Evolutionary conservation across 2,329 filamentous ascomycete genomes (phyloP), one percentile per base, ranked within the genome.

Genomic region (Apiospora koreana): DNA sequence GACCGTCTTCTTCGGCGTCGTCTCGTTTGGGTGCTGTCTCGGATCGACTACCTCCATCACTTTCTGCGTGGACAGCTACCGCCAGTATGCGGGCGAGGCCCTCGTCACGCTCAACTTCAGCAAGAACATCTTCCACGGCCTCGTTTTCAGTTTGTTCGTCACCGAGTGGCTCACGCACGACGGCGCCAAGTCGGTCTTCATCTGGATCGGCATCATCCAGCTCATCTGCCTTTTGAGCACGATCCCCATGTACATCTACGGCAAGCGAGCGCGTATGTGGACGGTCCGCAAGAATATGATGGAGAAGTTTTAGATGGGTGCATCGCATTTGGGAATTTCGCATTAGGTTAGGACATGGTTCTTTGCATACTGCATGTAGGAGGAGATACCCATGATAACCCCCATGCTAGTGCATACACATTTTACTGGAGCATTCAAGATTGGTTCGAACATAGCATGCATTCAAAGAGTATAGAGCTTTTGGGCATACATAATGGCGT

Each of bases 161-260:
- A 93, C 93, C 4, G 85, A 88, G 69, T 98, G 95, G 95, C 84
- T 98, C 28, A 87, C 92, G 42, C 79, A 81, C 1, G 91, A 94
- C 70, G 95, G 95, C 0, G 86, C 92, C 14, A 94, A 92, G 81
- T 86, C 83, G 14, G 94, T 97, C 0, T 98, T 93, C 78, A 82
- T 97, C 62, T 93, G 91, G 77, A 87, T 98, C 68, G 95, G 95
- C 3, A 87, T 94, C 35, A 96, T 98, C 38, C 95, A 98, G 81
- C 81, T 98, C 43, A 88, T 89, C 16, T 88, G 92, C 69, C 85
- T 97, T 79, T 77, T 94, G 3, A 89, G 87, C 69, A 93, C 94
- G 0, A 91, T 98, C 69, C 95, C 95, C 0, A 94, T 98, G 92
- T 98, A 96, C 79, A 93, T 98, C 25, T 98, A 90, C 77, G 95